Evolutionary conservation across 148 eudicot species (phyloP).

Genomic region (Vaccinium darrowii): DNA sequence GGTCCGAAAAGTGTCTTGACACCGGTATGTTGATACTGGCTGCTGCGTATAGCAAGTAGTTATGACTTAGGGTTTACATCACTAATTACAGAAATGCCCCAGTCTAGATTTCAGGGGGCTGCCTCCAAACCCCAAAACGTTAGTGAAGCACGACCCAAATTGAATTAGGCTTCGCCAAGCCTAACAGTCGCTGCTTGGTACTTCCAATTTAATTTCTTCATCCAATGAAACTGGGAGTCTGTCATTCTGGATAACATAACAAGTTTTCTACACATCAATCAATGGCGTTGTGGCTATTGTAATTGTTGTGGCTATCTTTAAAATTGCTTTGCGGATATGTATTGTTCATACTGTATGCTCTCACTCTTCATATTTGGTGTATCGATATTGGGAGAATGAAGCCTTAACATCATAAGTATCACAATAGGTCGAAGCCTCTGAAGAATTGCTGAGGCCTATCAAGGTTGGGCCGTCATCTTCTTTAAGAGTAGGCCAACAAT

Average conservation of each 20-base stretch:
- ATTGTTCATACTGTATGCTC: background rate
- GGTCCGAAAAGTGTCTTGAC: too few species aligned
- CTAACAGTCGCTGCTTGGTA: background rate
- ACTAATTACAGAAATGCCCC: too few species aligned
- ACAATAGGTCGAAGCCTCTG: constrained; percentile 77
- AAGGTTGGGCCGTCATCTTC: constrained; percentile 78
- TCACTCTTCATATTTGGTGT: background rate
- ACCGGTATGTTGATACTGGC: too few species aligned
- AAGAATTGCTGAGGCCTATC: constrained; percentile 76
- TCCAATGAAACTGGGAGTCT: background rate
- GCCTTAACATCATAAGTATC: background rate
- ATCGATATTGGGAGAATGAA: background rate
- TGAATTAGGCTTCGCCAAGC: too few species aligned
- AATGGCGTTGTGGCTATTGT: background rate
- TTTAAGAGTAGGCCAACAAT: constrained; percentile 93
- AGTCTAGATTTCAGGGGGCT: too few species aligned
- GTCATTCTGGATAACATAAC: background rate
- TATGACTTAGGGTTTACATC: too few species aligned
- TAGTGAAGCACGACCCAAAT: too few species aligned
- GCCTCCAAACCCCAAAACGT: too few species aligned
- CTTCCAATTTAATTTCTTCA: background rate
- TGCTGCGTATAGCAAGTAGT: too few species aligned
- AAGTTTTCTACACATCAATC: background rate
- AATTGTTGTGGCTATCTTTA: background rate
- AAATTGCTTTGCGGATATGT: background rate